phyloP scores from a whole-genome alignment of 2,329 filamentous ascomycete species.

The Trichophyton schoenleinii region DNA sequence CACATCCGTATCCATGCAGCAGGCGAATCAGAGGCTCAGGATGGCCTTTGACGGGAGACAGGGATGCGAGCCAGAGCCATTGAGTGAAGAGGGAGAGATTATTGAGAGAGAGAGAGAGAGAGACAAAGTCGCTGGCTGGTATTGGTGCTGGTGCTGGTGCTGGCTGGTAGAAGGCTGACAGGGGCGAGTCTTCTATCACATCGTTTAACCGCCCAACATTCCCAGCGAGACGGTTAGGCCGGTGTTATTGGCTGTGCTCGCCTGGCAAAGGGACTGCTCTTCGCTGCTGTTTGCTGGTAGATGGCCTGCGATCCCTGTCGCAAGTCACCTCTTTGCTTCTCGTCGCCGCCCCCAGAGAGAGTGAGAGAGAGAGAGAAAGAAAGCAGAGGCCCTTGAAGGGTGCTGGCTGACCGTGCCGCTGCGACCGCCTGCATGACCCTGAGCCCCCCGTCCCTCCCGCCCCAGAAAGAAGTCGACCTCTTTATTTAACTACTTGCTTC shows the following conservation, averaged over 20 bases:
- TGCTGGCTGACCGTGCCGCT: neutral
- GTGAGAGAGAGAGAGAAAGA: no score
- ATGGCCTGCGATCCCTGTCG: neutral
- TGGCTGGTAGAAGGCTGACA: neutral
- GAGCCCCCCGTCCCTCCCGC: neutral
- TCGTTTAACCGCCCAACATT: conserved; percentile 3
- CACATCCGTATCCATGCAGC: conserved; percentile 1
- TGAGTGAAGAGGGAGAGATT: neutral
- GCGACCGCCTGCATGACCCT: neutral
- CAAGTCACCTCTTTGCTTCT: neutral
- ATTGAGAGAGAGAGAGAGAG: neutral
- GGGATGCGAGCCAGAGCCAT: no score
- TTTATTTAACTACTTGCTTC: neutral
- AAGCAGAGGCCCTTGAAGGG: neutral
- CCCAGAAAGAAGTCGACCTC: neutral
- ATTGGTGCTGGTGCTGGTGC: neutral
- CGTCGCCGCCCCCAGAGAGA: no score
- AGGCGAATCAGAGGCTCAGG: neutral
- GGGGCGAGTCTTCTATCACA: neutral
- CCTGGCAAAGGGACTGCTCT: neutral
- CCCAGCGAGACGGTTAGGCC: neutral
- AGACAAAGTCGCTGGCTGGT: neutral
- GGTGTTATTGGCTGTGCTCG: neutral
- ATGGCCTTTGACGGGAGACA: neutral
- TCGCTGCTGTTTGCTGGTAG: neutral